These are phyloP conservation scores for Ceratocystis eucalypticola DNA, from an alignment of 2,329 filamentous ascomycete species.

Conservation along the genomic window DNA sequence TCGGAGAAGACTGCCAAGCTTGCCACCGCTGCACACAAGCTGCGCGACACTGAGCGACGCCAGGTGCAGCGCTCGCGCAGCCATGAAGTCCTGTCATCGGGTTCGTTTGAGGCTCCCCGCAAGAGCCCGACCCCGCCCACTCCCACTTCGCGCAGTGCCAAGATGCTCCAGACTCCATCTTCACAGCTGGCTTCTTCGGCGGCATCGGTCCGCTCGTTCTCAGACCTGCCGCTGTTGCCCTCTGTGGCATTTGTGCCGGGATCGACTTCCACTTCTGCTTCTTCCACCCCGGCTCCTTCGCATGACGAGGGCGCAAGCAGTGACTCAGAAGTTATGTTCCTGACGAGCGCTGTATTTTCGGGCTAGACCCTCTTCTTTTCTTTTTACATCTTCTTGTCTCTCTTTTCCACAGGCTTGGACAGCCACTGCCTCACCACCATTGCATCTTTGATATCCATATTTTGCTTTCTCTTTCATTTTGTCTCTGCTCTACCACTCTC, in stretches of 20 bases:
- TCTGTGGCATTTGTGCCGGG: conserved; percentile 2
- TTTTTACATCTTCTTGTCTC: conserved; percentile 9
- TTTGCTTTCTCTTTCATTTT: conserved; percentile 4
- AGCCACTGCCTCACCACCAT: not conserved
- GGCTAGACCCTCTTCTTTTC: conserved; percentile 24
- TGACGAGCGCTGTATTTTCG: conserved; percentile 38
- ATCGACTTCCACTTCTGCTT: conserved; percentile 14
- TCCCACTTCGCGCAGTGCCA: conserved; percentile 17
- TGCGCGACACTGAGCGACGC: conserved; percentile 28
- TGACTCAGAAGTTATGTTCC: conserved; percentile 29
- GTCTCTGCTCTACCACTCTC: not conserved
- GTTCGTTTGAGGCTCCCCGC: conserved; percentile 19
- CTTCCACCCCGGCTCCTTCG: conserved; percentile 7
- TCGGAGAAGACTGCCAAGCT: conserved; percentile 21
- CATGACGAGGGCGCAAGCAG: conserved; percentile 24
- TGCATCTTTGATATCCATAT: conserved; percentile 7
- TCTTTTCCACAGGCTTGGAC: conserved; percentile 6
- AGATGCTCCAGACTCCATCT: conserved; percentile 22
- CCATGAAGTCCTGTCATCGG: conserved; percentile 36
- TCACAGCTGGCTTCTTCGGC: conserved; percentile 1
- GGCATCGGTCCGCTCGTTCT: not conserved
- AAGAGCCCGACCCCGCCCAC: conserved; percentile 14
- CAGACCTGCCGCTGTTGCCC: conserved; percentile 3
- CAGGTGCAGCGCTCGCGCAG: conserved; percentile 37
- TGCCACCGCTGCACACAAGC: conserved; percentile 12